Conservation (phyloP, 179 eudicot species). For the Camellia oleifera region DNA sequence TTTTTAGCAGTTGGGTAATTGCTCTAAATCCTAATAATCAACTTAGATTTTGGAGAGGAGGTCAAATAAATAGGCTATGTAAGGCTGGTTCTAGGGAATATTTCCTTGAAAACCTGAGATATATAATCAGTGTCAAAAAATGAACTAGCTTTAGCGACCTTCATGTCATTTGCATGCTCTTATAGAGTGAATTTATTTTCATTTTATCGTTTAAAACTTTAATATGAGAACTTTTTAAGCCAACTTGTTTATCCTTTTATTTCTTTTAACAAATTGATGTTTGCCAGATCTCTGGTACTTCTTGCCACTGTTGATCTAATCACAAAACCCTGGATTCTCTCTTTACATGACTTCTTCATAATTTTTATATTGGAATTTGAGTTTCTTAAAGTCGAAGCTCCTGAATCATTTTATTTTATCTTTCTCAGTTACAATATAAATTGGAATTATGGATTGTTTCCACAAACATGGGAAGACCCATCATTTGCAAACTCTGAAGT, state of each 20-base stretch:
- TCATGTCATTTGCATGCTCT: too few species aligned
- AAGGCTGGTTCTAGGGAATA: neutral
- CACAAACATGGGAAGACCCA: constrained; percentile 99
- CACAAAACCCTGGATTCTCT: neutral
- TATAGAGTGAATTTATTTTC: too few species aligned
- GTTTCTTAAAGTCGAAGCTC: neutral
- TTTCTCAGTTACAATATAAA: constrained; percentile 75
- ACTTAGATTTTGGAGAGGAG: neutral
- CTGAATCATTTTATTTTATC: neutral
- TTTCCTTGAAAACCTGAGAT: neutral
- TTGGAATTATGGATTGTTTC: constrained; percentile 97
- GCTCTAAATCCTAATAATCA: too few species aligned
- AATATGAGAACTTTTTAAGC: neutral
- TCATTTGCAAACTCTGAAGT: constrained; percentile 80
- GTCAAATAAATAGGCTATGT: neutral
- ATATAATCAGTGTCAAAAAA: too few species aligned
- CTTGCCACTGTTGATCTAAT: neutral
- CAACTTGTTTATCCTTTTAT: constrained; percentile 1
- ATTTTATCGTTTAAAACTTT: too few species aligned
- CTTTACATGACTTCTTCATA: neutral
- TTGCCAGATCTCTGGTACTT: neutral
- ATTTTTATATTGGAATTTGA: neutral
- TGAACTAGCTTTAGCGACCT: too few species aligned
- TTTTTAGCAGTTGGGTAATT: neutral
- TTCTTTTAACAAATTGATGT: neutral